Evolutionary conservation across 495 filamentous ascomycete genomes (phyloP).

Genomic region (Xylaria palmicola): DNA sequence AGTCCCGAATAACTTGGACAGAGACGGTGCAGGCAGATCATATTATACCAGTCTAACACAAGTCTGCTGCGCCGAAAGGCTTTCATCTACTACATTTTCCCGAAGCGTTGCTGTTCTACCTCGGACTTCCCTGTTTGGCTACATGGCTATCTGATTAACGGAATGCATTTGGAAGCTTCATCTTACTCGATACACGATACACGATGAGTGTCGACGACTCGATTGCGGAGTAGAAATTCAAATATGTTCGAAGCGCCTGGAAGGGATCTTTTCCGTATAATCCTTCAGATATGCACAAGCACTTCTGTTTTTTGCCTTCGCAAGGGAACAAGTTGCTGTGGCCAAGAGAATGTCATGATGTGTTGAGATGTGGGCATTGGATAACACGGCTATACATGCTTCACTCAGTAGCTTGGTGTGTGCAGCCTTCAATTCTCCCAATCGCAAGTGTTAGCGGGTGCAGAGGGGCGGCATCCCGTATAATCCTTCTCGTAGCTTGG

Average conservation of each 20-base stretch:
- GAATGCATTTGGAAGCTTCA: background rate
- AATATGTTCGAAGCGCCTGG: background rate
- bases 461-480: background rate
- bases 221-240: constrained; percentile 4
- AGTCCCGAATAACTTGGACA: background rate
- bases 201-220: background rate
- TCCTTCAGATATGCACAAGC: too few relatives aligned
- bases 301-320: too few relatives aligned
- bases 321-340: too few relatives aligned
- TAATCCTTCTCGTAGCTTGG: constrained; percentile 3
- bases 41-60: background rate
- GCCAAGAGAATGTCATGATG: too few relatives aligned
- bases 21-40: background rate
- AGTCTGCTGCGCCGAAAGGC: too few relatives aligned
- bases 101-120: background rate
- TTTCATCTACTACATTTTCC: background rate
- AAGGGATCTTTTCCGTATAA: background rate
- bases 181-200: background rate
- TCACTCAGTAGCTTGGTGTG: constrained; percentile 1
- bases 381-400: too few relatives aligned
- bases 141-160: background rate
- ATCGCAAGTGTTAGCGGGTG: background rate
- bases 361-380: too few relatives aligned
- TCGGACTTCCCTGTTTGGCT: background rate
- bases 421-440: background rate